phyloP scores from a whole-genome alignment of 1,284 basidiomycete species.

The Testicularia cyperi region DNA sequence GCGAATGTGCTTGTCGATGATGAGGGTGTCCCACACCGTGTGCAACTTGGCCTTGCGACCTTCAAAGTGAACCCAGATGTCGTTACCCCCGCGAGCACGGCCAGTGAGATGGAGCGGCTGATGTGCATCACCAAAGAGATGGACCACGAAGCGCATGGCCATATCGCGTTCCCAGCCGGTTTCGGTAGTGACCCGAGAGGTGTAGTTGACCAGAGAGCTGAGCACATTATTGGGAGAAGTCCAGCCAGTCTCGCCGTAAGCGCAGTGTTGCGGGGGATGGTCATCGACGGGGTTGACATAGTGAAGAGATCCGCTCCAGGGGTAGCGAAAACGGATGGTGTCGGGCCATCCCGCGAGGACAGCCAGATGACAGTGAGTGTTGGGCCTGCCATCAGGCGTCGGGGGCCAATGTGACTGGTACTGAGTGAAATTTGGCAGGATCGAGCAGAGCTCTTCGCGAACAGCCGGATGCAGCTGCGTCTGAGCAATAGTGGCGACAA shows the following conservation, averaged over 20 bases:
- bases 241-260: constrained; percentile 79
- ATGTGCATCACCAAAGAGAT: constrained; percentile 87
- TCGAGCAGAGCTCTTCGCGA: constrained; percentile 69
- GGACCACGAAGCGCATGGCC: constrained; percentile 83
- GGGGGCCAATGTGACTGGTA: constrained; percentile 30
- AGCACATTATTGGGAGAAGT: constrained; percentile 56
- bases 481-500: constrained; percentile 88
- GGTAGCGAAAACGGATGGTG: constrained; percentile 49
- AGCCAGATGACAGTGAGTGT: constrained; percentile 57
- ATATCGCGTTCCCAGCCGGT: constrained; percentile 61
- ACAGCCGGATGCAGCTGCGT: constrained; percentile 79
- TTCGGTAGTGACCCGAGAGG: constrained; percentile 30
- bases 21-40: constrained; percentile 77
- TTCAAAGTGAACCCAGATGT: constrained; percentile 61
- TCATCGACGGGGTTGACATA: constrained; percentile 76
- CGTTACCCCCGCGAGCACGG: constrained; percentile 80
- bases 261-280: constrained; percentile 73
- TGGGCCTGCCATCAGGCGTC: neutral
- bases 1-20: constrained; percentile 79
- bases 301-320: constrained; percentile 67
- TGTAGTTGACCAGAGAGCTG: constrained; percentile 48
- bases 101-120: constrained; percentile 87
- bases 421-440: constrained; percentile 64
- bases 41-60: constrained; percentile 67
- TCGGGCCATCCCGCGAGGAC: constrained; percentile 81